Conservation (phyloP, 805 yeast species). For the Kodamaea hsintzibuensis region DNA sequence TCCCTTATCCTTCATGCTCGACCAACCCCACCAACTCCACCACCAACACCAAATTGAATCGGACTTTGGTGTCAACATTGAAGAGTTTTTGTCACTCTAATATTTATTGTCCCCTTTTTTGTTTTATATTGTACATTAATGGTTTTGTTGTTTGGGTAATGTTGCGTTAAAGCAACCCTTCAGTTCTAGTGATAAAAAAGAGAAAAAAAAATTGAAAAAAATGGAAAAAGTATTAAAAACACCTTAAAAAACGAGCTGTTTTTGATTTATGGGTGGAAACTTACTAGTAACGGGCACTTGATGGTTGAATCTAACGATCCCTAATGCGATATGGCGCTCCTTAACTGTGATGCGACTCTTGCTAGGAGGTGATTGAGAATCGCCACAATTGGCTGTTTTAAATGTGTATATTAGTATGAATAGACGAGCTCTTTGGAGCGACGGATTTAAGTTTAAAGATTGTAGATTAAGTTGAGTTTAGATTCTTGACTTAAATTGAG, state of each 20-base stretch:
- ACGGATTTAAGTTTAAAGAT: neutral
- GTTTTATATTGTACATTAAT: constrained; percentile 10
- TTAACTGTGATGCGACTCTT: constrained; percentile 11
- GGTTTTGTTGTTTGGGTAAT: constrained; percentile 11
- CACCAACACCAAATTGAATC: constrained; percentile 12
- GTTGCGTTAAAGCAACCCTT: neutral
- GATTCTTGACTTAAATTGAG: too few relatives aligned
- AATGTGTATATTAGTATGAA: constrained; percentile 5
- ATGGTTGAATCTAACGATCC: constrained; percentile 6
- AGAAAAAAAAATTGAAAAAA: constrained; percentile 9
- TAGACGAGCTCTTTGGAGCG: constrained; percentile 1
- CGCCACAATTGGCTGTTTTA: neutral
- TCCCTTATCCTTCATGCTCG: constrained; percentile 11
- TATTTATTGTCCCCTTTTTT: constrained; percentile 15
- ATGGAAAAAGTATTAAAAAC: constrained; percentile 9
- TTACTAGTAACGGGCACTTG: neutral
- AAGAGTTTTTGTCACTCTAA: constrained; percentile 33
- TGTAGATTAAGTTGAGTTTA: neutral
- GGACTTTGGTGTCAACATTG: constrained; percentile 25
- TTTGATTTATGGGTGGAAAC: constrained; percentile 7
- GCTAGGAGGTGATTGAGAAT: constrained; percentile 4
- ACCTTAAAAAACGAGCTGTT: constrained; percentile 18
- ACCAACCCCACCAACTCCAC: constrained; percentile 10
- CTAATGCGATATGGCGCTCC: constrained; percentile 13
- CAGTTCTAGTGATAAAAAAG: constrained; percentile 6